These are phyloP conservation scores for Fusarium sp. DNA, from an alignment of 2,329 filamentous ascomycete species.

Conservation along the genomic window DNA sequence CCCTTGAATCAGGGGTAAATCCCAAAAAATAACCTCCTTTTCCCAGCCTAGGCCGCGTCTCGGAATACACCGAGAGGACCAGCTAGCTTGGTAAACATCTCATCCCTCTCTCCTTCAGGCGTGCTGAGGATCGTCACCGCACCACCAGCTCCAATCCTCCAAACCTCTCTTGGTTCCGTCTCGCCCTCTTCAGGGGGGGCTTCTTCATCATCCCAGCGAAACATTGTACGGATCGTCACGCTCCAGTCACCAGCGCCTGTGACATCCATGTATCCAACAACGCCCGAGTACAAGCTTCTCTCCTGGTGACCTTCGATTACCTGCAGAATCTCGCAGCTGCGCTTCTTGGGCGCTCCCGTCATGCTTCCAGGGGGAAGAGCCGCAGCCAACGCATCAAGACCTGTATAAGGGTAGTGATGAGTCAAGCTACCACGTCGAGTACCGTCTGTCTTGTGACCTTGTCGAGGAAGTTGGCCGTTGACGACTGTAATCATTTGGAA, in stretches of 20 bases:
- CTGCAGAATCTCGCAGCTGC: conserved; percentile 85
- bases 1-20: neutral
- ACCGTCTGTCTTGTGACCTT: conserved; percentile 21
- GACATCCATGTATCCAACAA: conserved; percentile 90
- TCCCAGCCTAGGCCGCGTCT: conserved; percentile 43
- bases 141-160: conserved; percentile 90
- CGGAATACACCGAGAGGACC: conserved; percentile 65
- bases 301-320: conserved; percentile 71
- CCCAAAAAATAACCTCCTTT: neutral
- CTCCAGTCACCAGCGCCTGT: conserved; percentile 89
- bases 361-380: conserved; percentile 91
- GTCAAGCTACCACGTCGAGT: conserved; percentile 10
- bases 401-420: conserved; percentile 57
- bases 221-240: conserved; percentile 87
- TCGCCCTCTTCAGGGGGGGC: conserved; percentile 43
- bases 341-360: conserved; percentile 96
- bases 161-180: conserved; percentile 63
- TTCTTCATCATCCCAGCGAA: conserved; percentile 74
- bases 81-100: conserved; percentile 84
- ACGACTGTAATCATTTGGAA: conserved; percentile 93
- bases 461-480: conserved; percentile 69
- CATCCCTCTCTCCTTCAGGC: conserved; percentile 82
- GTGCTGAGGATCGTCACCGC: conserved; percentile 89
- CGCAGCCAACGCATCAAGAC: conserved; percentile 79
- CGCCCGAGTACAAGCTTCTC: conserved; percentile 85